Evolutionary conservation across 768 basidiomycete genomes (phyloP), one percentile per base, ranked within the genome.

Genomic region (Suillus spraguei): DNA sequence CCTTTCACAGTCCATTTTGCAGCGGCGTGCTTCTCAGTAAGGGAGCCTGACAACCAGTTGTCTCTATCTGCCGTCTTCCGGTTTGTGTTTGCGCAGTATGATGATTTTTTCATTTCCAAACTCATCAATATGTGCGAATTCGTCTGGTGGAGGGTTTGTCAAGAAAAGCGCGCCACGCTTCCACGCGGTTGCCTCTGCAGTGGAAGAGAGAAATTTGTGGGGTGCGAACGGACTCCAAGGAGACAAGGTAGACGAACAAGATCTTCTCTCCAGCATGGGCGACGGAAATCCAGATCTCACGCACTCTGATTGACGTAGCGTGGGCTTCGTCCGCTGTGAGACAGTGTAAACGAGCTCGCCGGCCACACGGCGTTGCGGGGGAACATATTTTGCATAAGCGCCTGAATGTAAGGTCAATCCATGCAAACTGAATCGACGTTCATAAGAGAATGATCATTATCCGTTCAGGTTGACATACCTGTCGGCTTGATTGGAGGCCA

Each of bases 161-260:
- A 65, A 2, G 49, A 59, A 64, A 1, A 72, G 65, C 54, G 64
- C 64, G 2, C 69, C 64, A 0, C 65, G 63, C 16, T 61, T 41
- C 65, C 71, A 69, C 8, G 62, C 52, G 20, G 36, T 22, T 6
- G 69, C 47, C 17, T 56, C 55, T 11, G 22, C 20, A 39, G 38
- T 56, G 5, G 36, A 16, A 10, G 17, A 56, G 22, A 17, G 22
- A 24, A 38, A 56, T 39, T 24, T 16, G 54, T 16, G 54, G 22
- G n/a, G 35, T 41, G 39, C 20, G 17, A 58, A 58, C 56, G 56
- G 39, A 20, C 56, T 41, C 39, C 56, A 58, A 41, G 39, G 24
- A 32, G 39, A 58, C 39, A 11, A 13, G 11, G 52, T n/a, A 35
- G 52, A 53, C 52, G 32, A n/a, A 53, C 20, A 20, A 53, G 52